Base-by-base conservation (phyloP, 202 grass and related monocot species). In the Panicum hallii region DNA sequence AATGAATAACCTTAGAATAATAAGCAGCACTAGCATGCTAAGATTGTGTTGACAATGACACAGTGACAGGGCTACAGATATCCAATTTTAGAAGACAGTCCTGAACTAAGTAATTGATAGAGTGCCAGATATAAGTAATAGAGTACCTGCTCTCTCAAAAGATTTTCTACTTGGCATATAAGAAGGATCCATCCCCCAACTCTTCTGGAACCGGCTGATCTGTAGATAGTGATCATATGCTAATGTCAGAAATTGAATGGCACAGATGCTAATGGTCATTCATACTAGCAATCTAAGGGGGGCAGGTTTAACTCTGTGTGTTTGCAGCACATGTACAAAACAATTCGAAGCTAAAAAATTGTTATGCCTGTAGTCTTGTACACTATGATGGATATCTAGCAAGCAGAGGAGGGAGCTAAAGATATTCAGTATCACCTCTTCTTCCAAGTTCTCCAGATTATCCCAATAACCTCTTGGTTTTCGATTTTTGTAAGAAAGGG, bases 391-490 rank as follows among this genome's bases (percentile, higher is more conserved):
- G n/a, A 22, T 14, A 69, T 61, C 28, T 67, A 64, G 2, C 63
- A 82, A 42, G 22, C 64, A 73, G 4, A 70, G 48, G 64, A 42
- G 64, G 45, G 56, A 26, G 4, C 30, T 15, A 15, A 47, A 40
- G 11, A 14, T 66, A 75, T 30, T 66, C 84, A 65, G 3, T 52
- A 55, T 72, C 89, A 94, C 97, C 93, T 99, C 93, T 87, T 94
- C 87, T 89, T 96, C 88, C 87, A 99, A 87, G 87, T 99, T 99
- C 79, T 99, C 97, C 11, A 99, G 81, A 88, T 92, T 94, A 75
- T 99, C 97, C 97, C 97, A 99, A 64, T 96, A 99, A 63, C 93
- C 97, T 79, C 84, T 99, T 62, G 97, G 97, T 57, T 99, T 96
- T 66, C 97, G 75, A 63, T 96, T 80, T 78, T 99, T 96, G 48